Evolutionary conservation across 2,329 filamentous ascomycete genomes (phyloP), one percentile per base, ranked within the genome.

Genomic region (Dactylellina haptotyla): DNA sequence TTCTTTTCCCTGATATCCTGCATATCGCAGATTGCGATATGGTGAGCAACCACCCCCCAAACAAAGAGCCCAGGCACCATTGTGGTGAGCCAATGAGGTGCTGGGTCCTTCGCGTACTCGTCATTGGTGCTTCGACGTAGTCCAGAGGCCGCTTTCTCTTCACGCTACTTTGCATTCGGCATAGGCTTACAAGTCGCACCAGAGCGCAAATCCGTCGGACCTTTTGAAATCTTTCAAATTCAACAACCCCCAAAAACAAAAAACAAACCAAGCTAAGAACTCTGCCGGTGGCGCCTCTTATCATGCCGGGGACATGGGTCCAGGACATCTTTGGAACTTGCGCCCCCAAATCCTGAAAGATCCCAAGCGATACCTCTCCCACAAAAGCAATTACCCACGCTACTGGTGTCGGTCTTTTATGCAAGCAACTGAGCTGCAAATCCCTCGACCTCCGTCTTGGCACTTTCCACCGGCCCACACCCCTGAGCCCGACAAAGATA

Each of bases 361-460:
- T 5, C 41, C 53, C 25, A 28, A 16, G 18, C 18, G 25, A 9
- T 20, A 46, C 57, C 26, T 26, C 46, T 41, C n/a, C 34, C 20
- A 43, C 26, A 62, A 56, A 20, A 62, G 56, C 23, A 61, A 51
- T 53, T 26, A 41, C 25, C 2, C 14, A 18, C 18, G 23, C n/a
- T n/a, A n/a, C n/a, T 20, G 20, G 37, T 39, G 26, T 53, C 65
- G 39, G 39, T 56, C 51, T 23, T 53, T 63, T 32, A 50, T 57
- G 58, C 41, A 71, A 58, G 53, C 53, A 67, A 63, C 32, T 72
- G 34, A 65, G 26, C 67, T 59, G 58, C 67, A 72, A 72, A 72
- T 72, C 67, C 67, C 67, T 72, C 67, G 59, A 64, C 67, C 59
- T 64, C 67, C 67, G 67, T 65, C 67, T 72, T 64, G 67, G 66